Conservation (phyloP, 140 eudicot species). For the Anethum foeniculum region DNA sequence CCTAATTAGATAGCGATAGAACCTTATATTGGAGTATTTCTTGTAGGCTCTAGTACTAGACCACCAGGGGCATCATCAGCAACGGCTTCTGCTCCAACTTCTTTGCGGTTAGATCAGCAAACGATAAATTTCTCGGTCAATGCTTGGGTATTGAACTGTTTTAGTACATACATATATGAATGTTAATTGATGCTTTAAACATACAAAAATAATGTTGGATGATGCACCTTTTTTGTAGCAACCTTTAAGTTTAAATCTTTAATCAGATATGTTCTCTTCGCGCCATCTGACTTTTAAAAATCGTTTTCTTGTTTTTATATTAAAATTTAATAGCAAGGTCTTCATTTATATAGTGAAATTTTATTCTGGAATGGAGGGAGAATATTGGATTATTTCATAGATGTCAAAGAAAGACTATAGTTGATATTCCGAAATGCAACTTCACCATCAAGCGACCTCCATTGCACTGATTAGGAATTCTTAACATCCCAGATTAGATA, state of each 20-base stretch:
- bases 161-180: background rate
- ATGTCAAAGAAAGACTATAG: background rate
- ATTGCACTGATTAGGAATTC: background rate
- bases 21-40: too few relatives aligned
- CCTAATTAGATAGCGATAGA: too few relatives aligned
- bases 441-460: background rate
- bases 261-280: background rate
- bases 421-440: background rate
- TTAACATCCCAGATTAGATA: background rate
- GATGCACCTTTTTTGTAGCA: background rate
- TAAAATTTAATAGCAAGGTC: background rate
- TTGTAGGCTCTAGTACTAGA: constrained; percentile 58
- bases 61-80: constrained; percentile 53
- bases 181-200: too few relatives aligned
- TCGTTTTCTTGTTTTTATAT: background rate
- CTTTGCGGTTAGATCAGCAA: constrained; percentile 73
- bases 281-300: background rate
- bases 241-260: background rate
- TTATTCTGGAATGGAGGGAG: background rate
- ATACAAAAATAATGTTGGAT: too few relatives aligned
- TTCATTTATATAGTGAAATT: background rate
- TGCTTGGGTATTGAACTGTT: constrained; percentile 70
- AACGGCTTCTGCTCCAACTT: constrained; percentile 43
- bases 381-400: background rate
- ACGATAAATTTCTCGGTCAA: constrained; percentile 87